Evolutionary conservation across 768 basidiomycete species (phyloP).

Genomic region (Saitozyma podzolica): DNA sequence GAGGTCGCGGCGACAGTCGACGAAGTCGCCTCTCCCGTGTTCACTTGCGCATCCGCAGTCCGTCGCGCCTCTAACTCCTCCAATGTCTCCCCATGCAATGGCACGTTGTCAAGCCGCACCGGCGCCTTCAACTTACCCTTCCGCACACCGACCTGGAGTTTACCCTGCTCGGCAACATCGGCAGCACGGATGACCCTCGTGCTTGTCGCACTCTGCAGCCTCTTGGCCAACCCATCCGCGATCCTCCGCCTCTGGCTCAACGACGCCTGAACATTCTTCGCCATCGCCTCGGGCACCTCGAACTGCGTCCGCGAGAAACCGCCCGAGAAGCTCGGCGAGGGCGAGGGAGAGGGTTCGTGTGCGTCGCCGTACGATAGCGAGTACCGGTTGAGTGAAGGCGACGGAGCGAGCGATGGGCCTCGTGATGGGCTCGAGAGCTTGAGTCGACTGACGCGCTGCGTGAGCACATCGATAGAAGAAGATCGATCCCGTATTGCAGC

Average conservation of each 20-base stretch:
- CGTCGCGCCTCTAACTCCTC: too few species aligned
- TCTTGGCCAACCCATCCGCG: too few species aligned
- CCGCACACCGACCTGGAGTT: too few species aligned
- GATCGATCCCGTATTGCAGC: constrained; percentile 43
- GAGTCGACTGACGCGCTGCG: constrained; percentile 39
- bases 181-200: too few species aligned
- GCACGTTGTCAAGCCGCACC: too few species aligned
- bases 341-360: background rate
- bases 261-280: background rate
- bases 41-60: too few species aligned
- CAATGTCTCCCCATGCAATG: too few species aligned
- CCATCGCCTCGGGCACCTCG: background rate
- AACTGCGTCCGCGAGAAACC: background rate
- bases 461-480: constrained; percentile 51
- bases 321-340: background rate
- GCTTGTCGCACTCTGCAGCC: too few species aligned
- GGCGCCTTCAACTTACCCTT: too few species aligned
- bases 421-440: constrained; percentile 15
- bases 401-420: constrained; percentile 1
- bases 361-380: background rate
- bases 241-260: background rate
- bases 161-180: too few species aligned
- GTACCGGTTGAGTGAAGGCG: background rate
- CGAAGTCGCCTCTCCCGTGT: too few species aligned
- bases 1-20: background rate